Base-by-base conservation (phyloP, 2,329 filamentous ascomycete species). In the Pyrenophora tritici-repentis region DNA sequence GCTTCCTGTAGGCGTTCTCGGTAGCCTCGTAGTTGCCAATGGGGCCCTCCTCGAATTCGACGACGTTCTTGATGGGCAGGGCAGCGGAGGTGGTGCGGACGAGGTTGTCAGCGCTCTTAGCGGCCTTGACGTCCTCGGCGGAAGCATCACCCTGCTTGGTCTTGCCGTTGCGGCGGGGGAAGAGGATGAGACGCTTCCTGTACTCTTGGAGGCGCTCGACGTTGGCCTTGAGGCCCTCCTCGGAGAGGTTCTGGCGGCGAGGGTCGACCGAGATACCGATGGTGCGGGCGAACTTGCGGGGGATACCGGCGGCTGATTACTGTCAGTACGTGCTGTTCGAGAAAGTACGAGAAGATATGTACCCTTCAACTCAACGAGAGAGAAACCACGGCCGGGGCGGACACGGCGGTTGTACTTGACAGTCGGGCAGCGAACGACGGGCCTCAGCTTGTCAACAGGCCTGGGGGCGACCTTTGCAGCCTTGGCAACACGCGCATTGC, bases 191-290 rank as follows among this genome's bases (percentile, higher is more conserved):
- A 76, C 91, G 91, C 76, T 88, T 86, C 83, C 89, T 90, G 91
- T 96, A 99, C 78, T 91, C 91, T 86, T 97, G 92, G 76, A 99
- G 91, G 76, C 94, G 94, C 79, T 89, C 89, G 72, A 99, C 93
- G 82, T 99, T 99, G 84, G 85, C 84, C 78, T 90, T 85, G 73
- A 97, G 88, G 66, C 89, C 89, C 86, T 97, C 94, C 83, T 95
- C 90, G 75, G 88, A 94, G 75, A 96, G 88, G 86, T 97, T 99
- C 83, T 90, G 87, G 80, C 94, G 93, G 83, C 94, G 93, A 39
- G 86, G 84, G 81, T 99, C 94, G 82, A 99, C 93, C 67, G 91
- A 79, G 81, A 99, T 97, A 80, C 94, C 94, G 82, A 99, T 90
- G 78, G 94, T 97, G 74, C 88, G 86, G 71, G 94, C 94, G 72